phyloP scores from a whole-genome alignment of 2,329 filamentous ascomycete genomes.

The Bipolaris zeicola region DNA sequence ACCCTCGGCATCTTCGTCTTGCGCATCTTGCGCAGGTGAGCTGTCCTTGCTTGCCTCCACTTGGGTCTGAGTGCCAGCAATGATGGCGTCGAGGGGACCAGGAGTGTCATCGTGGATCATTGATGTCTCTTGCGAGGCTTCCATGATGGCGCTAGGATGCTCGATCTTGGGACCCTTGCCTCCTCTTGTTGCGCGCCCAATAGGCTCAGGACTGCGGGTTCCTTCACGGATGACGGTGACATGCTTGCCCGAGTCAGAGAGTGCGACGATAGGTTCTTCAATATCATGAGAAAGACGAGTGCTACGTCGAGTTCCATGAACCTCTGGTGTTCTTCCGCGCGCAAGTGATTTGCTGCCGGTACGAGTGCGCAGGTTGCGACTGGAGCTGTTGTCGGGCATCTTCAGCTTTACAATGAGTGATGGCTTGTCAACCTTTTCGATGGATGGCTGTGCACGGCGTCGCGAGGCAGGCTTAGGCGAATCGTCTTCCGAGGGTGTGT shows the following conservation, averaged over 20 bases:
- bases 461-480: conserved; percentile 26
- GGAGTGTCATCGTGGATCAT: conserved; percentile 40
- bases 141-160: conserved; percentile 57
- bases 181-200: conserved; percentile 51
- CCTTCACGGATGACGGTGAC: conserved; percentile 59
- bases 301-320: conserved; percentile 56
- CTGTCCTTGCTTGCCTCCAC: conserved; percentile 42
- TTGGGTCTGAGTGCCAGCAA: conserved; percentile 45
- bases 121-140: conserved; percentile 59
- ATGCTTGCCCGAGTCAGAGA: conserved; percentile 65
- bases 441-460: conserved; percentile 32
- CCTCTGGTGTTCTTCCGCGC: conserved; percentile 48
- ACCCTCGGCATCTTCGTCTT: conserved; percentile 37
- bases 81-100: conserved; percentile 40
- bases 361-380: conserved; percentile 44
- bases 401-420: conserved; percentile 52
- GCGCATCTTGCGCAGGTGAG: conserved; percentile 40
- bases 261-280: conserved; percentile 60
- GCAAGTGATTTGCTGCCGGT: conserved; percentile 47
- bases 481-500: conserved; percentile 44
- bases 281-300: conserved; percentile 65
- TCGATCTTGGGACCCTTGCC: conserved; percentile 56
- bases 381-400: conserved; percentile 35
- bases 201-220: conserved; percentile 57
- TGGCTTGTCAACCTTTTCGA: conserved; percentile 36